phyloP scores from a whole-genome alignment of 2,329 filamentous ascomycete species.

The Pseudocercospora vitis region DNA sequence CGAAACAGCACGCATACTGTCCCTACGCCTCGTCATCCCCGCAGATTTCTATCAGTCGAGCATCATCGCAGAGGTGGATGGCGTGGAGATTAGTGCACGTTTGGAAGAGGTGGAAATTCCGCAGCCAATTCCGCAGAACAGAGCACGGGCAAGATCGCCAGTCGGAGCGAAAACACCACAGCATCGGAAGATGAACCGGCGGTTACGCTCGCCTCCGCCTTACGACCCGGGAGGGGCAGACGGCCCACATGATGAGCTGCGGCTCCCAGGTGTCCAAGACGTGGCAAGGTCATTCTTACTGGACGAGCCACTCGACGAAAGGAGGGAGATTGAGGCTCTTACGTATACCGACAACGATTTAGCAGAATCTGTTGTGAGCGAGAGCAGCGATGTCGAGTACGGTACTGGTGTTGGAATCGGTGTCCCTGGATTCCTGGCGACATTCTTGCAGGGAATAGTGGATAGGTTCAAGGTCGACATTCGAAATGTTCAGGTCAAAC shows the following conservation, averaged over 20 bases:
- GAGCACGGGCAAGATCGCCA: slow-evolving; percentile 33
- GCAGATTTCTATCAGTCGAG: slow-evolving; percentile 84
- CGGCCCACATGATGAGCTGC: slow-evolving; percentile 38
- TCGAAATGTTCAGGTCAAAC: slow-evolving; percentile 63
- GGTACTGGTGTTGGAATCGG: slow-evolving; percentile 72
- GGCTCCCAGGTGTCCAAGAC: slow-evolving; percentile 67
- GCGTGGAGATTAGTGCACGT: slow-evolving; percentile 65
- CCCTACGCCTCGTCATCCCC: slow-evolving; percentile 78
- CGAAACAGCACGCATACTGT: slow-evolving; percentile 69
- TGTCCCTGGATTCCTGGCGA: slow-evolving; percentile 68
- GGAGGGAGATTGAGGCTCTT: slow-evolving; percentile 68
- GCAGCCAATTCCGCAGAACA: slow-evolving; percentile 35
- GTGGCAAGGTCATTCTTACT: slow-evolving; percentile 77
- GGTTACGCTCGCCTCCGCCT: slow-evolving; percentile 37
- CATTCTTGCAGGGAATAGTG: slow-evolving; percentile 70
- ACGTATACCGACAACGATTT: slow-evolving; percentile 57
- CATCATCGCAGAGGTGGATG: slow-evolving; percentile 78
- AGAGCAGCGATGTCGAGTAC: slow-evolving; percentile 58
- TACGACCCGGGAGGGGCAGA: slow-evolving; percentile 25
- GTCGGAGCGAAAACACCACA: slow-evolving; percentile 30
- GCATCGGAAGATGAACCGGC: slow-evolving; percentile 38
- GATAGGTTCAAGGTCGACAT: slow-evolving; percentile 70
- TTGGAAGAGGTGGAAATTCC: slow-evolving; percentile 25
- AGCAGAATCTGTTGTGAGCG: slow-evolving; percentile 58
- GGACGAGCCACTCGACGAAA: slow-evolving; percentile 66